phyloP scores from a whole-genome alignment of 2,329 filamentous ascomycete genomes.

The Monilinia fructigena region DNA sequence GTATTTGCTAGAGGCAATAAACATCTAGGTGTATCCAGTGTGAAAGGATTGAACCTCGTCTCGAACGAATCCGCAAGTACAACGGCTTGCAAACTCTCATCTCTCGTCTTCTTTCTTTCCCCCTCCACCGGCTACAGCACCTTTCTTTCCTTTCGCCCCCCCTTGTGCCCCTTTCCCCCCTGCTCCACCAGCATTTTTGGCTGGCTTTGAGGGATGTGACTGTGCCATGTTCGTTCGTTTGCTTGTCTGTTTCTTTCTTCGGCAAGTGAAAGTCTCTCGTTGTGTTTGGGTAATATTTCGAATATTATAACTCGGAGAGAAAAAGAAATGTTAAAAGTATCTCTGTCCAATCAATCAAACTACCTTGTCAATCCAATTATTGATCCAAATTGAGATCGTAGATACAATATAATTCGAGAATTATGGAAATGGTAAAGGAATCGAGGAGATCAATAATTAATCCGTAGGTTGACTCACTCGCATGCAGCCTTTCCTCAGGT shows the following conservation, averaged over 20 bases:
- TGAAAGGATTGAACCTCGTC: slow-evolving; percentile 85
- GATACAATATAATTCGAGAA: neutral
- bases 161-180: slow-evolving; percentile 25
- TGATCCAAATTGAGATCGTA: neutral
- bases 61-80: slow-evolving; percentile 93
- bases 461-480: neutral
- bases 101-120: slow-evolving; percentile 40
- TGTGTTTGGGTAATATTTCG: neutral
- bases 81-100: slow-evolving; percentile 42
- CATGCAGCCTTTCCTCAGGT: slow-evolving; percentile 2
- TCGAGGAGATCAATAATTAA: neutral
- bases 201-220: slow-evolving; percentile 28
- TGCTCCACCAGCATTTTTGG: slow-evolving; percentile 29
- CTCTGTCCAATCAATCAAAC: neutral
- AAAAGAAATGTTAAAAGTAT: neutral
- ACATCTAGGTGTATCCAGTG: slow-evolving; percentile 84
- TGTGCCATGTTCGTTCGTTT: slow-evolving; percentile 28
- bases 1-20: slow-evolving; percentile 90
- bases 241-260: neutral
- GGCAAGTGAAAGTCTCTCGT: neutral
- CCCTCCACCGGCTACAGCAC: slow-evolving; percentile 33
- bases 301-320: neutral
- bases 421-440: neutral
- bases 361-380: neutral
- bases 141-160: slow-evolving; percentile 35